phyloP scores from a whole-genome alignment of 2,329 filamentous ascomycete species.

The Claviceps sp. region DNA sequence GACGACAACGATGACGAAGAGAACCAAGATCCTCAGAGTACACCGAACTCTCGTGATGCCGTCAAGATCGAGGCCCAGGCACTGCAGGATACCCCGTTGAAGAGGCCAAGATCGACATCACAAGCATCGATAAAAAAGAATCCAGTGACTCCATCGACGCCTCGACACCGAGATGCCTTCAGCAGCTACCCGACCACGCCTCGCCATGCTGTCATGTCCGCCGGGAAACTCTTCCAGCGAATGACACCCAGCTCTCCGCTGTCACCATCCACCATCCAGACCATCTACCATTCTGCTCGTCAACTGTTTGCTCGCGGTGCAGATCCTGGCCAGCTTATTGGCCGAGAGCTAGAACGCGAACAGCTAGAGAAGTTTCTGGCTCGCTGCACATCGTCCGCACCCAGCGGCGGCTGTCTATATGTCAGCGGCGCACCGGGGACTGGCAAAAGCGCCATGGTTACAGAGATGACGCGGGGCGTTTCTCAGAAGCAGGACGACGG shows the following conservation, averaged over 20 bases:
- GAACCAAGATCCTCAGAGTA: conserved; percentile 38
- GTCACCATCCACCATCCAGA: conserved; percentile 55
- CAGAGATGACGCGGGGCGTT: conserved; percentile 56
- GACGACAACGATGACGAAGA: conserved; percentile 47
- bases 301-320: conserved; percentile 76
- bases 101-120: conserved; percentile 16
- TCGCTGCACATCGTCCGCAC: conserved; percentile 43
- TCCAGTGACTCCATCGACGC: conserved; percentile 57
- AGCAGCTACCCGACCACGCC: conserved; percentile 63
- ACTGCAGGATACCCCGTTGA: conserved; percentile 18
- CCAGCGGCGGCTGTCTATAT: conserved; percentile 78
- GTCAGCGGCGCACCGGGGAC: conserved; percentile 93
- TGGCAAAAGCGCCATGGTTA: conserved; percentile 89
- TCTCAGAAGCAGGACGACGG: conserved; percentile 26
- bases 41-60: conserved; percentile 17
- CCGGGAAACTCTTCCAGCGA: conserved; percentile 62
- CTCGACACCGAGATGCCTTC: conserved; percentile 68
- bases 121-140: conserved; percentile 25
- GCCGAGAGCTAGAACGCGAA: conserved; percentile 54
- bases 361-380: conserved; percentile 59
- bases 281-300: conserved; percentile 75
- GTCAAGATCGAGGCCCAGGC: conserved; percentile 31
- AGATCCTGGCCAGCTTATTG: conserved; percentile 61
- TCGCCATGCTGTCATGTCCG: conserved; percentile 67
- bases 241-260: conserved; percentile 63